Evolutionary conservation across 164 flowering plant species (phyloP), one percentile per base, ranked within the genome.

Genomic region (Sedum album): DNA sequence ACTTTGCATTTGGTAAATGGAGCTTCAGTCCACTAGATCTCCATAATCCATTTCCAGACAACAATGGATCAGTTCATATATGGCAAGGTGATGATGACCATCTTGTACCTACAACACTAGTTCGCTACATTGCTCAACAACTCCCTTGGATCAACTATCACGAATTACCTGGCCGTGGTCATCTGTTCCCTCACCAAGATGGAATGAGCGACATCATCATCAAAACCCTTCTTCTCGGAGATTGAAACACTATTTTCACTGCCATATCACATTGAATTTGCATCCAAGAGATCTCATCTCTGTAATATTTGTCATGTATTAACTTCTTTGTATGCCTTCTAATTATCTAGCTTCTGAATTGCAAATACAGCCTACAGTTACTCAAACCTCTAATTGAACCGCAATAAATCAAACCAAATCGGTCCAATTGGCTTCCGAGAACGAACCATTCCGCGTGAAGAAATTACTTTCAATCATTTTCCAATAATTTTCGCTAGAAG

Each of bases 41-140:
- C 23, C 78, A 82, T 66, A 83, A 85, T 70, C 87, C 86, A n/a
- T 84, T 86, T 69, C 84, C 87, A 0, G 68, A 77, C 67, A 80
- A 76, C 67, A 85, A 83, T 70, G 87, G 88, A 21, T 79, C 86
- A 3, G 89, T 90, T 60, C 91, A 89, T 69, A 28, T 89, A 15
- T 89, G 96, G 96, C 96, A 89, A 2, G 93, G 96, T 7, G 82
- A 79, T 66, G 91, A 86, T 31, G 96, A 89, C 61, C 1, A 41
- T 31, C 38, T 88, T 6, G 88, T 89, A 60, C 88, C 88, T 17
- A 73, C 72, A 62, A 21, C 61, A 5, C 68, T 84, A 68, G 88
- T 83, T 57, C 86, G 84, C 44, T 82, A 74, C 72, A 79, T 86
- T 31, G 84, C 83, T 0, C 72, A 78, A 61, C 74, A 68, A 69